Percentiles rank a stretch among this genome's conserved stretches.
Evolutionary conservation across 2,329 filamentous ascomycete genomes (phyloP).

Genomic region (Pestalotiopsis fici): DNA sequence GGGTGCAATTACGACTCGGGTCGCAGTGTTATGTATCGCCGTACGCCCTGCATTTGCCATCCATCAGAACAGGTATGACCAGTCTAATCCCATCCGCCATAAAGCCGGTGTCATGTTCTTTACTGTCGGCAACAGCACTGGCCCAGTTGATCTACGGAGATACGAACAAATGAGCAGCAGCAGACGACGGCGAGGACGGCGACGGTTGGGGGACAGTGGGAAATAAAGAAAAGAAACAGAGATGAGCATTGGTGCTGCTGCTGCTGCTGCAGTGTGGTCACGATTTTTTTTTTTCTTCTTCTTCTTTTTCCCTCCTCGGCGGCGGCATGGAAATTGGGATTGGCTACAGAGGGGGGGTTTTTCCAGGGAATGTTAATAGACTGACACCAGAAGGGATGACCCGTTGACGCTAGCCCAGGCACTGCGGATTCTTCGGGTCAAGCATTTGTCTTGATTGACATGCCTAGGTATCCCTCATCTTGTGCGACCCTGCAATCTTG

Average conservation of each 20-base stretch:
- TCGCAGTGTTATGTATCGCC: neutral
- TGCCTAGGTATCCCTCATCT: neutral
- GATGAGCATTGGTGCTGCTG: too few species aligned
- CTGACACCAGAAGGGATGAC: conserved; percentile 4
- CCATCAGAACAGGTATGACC: neutral
- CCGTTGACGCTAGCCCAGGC: conserved; percentile 4
- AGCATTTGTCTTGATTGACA: neutral
- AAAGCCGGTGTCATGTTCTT: neutral
- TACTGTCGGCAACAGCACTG: too few species aligned
- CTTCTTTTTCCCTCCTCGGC: too few species aligned
- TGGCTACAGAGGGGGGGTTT: neutral
- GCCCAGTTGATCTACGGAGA: too few species aligned
- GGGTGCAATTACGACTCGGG: neutral
- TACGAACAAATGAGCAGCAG: too few species aligned
- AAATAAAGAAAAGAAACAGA: too few species aligned
- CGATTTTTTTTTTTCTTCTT: too few species aligned
- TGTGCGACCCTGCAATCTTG: neutral
- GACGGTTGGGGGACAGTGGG: too few species aligned
- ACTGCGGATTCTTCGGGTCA: neutral
- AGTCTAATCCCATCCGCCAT: neutral
- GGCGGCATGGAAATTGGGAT: conserved; percentile 2
- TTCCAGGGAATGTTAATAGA: neutral
- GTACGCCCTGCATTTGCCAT: neutral
- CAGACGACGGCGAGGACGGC: too few species aligned
- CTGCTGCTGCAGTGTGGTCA: neutral